Evolutionary conservation across 83 land plant genomes (phyloP).

Genomic region (Thuja plicata): DNA sequence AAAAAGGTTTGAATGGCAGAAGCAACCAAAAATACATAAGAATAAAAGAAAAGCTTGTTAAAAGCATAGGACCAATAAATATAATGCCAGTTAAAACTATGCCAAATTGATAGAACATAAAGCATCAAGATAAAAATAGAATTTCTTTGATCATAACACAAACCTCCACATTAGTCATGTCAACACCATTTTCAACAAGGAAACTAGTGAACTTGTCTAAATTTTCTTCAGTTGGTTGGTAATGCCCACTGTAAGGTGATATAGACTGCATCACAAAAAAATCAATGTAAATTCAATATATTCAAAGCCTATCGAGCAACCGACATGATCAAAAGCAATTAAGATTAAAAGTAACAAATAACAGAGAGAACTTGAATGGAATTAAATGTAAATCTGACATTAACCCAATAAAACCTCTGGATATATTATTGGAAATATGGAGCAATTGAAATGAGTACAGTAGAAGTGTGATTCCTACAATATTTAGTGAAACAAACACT

Average conservation of each 20-base stretch:
- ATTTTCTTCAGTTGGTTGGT: conserved; percentile 57
- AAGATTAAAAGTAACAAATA: background rate
- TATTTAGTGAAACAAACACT: background rate
- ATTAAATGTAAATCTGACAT: background rate
- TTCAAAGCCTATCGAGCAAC: background rate
- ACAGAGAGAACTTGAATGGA: background rate
- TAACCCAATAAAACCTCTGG: background rate
- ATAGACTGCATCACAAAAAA: conserved; percentile 41
- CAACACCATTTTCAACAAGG: conserved; percentile 56
- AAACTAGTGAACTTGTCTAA: conserved; percentile 36
- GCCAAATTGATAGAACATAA: background rate
- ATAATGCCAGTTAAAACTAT: background rate
- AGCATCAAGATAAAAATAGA: background rate
- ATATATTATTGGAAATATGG: background rate
- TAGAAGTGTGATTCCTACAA: background rate
- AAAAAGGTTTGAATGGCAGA: background rate
- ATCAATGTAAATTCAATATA: background rate
- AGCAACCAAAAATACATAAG: background rate
- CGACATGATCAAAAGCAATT: background rate
- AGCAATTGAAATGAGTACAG: background rate
- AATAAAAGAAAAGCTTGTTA: background rate
- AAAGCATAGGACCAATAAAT: background rate
- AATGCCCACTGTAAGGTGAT: conserved; percentile 76
- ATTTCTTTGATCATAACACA: conserved; percentile 4
- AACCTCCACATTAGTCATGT: conserved; percentile 56